A percentile compares a stretch with the other conserved stretches of the same genome.
These are phyloP conservation scores for Stereum hirsutum DNA, from an alignment of 1,284 basidiomycete genomes.

Conservation along the genomic window DNA sequence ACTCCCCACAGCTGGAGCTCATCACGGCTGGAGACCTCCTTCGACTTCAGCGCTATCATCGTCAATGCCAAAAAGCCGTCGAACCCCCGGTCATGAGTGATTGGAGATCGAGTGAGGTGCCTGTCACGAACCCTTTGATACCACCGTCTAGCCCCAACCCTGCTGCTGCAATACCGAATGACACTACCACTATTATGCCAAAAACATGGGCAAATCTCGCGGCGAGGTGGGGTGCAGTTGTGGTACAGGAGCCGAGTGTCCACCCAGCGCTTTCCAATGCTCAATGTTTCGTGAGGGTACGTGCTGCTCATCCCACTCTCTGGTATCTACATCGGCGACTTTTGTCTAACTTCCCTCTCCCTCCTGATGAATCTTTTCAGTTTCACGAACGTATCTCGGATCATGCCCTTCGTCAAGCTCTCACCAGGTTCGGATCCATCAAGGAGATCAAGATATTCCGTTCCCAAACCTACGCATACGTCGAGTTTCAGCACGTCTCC, in stretches of 20 bases:
- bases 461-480: slow-evolving; percentile 87
- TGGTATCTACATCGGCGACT: neutral
- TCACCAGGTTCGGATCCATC: slow-evolving; percentile 76
- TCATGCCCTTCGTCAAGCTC: slow-evolving; percentile 43
- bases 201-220: slow-evolving; percentile 92
- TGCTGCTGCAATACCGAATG: too few relatives aligned
- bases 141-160: too few relatives aligned
- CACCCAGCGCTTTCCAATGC: slow-evolving; percentile 58
- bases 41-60: too few relatives aligned
- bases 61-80: too few relatives aligned
- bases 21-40: too few relatives aligned
- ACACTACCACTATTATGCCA: slow-evolving; percentile 39
- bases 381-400: slow-evolving; percentile 71
- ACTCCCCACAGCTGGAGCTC: too few relatives aligned
- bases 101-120: too few relatives aligned
- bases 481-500: slow-evolving; percentile 80
- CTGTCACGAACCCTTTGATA: too few relatives aligned
- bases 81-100: too few relatives aligned
- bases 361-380: too few relatives aligned
- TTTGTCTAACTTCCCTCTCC: neutral
- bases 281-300: slow-evolving; percentile 85
- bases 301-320: slow-evolving; percentile 10
- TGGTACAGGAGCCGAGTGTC: slow-evolving; percentile 63
- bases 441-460: slow-evolving; percentile 88
- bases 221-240: slow-evolving; percentile 78